A percentile compares a stretch with the other conserved stretches of the same genome.
phyloP scores from a whole-genome alignment of 257 asterid species.

The Nemophila menziesii region DNA sequence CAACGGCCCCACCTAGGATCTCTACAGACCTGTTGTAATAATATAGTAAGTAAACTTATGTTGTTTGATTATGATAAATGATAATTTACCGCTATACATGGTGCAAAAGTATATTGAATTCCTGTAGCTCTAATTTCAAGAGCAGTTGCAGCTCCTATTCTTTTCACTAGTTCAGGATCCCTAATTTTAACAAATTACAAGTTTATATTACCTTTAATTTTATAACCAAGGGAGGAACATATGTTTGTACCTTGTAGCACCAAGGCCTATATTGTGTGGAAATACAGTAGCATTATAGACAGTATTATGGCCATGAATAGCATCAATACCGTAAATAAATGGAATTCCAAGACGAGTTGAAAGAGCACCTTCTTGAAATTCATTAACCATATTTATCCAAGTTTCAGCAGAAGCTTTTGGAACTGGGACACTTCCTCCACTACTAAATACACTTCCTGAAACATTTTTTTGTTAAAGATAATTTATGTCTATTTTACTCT shows the following conservation, averaged over 20 bases:
- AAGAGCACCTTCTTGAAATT: constrained; percentile 24
- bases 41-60: neutral
- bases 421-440: constrained; percentile 33
- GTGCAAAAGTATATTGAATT: constrained; percentile 47
- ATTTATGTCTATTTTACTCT: no score
- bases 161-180: constrained; percentile 46
- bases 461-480: no score
- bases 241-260: constrained; percentile 35
- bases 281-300: constrained; percentile 30
- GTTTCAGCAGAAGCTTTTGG: constrained; percentile 25
- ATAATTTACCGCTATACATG: constrained; percentile 47
- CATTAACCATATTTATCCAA: constrained; percentile 27
- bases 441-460: constrained; percentile 32
- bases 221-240: no score
- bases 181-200: constrained; percentile 15
- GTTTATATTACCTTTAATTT: no score
- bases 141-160: constrained; percentile 66
- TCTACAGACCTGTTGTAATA: constrained; percentile 53
- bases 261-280: constrained; percentile 33
- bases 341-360: constrained; percentile 32
- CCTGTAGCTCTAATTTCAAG: constrained; percentile 70
- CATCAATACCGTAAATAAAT: constrained; percentile 32
- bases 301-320: constrained; percentile 33
- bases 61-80: neutral
- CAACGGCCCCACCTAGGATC: constrained; percentile 99